Evolutionary conservation across 257 asterid genomes (phyloP).

Genomic region (Avicennia marina): DNA sequence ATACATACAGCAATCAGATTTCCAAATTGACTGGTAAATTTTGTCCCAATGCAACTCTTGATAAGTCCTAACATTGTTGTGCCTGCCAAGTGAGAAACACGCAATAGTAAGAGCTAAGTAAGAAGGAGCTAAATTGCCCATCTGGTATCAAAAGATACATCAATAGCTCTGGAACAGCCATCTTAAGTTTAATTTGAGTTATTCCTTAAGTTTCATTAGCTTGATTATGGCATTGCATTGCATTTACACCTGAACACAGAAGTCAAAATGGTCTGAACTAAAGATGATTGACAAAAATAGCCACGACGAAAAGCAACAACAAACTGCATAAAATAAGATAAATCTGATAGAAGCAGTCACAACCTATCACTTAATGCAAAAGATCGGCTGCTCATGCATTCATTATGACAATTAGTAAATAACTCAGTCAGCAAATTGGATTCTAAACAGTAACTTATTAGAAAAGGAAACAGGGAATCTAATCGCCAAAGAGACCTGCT

Average conservation of each 20-base stretch:
- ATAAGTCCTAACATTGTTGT: conserved; percentile 77
- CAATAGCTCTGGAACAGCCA: conserved; percentile 7
- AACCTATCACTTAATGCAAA: not conserved
- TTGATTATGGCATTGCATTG: not conserved
- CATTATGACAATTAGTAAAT: no score
- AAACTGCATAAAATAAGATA: conserved; percentile 2
- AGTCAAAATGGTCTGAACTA: not conserved
- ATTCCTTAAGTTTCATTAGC: conserved; percentile 11
- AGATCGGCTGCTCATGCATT: no score
- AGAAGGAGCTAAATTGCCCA: no score
- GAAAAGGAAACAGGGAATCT: no score
- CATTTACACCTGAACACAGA: not conserved
- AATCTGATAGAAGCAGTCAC: not conserved
- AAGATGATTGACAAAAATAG: no score
- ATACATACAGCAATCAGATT: conserved; percentile 85
- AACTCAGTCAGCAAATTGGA: no score
- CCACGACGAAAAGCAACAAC: no score
- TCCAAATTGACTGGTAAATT: conserved; percentile 93
- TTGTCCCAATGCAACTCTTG: conserved; percentile 95
- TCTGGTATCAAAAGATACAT: not conserved
- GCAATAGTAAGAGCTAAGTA: conserved; percentile 9
- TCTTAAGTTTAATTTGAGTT: not conserved
- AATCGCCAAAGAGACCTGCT: no score
- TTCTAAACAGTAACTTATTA: no score
- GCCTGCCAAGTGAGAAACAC: conserved; percentile 47